phyloP scores from a whole-genome alignment of 2,329 filamentous ascomycete genomes.

The Fusarium nematophilum region DNA sequence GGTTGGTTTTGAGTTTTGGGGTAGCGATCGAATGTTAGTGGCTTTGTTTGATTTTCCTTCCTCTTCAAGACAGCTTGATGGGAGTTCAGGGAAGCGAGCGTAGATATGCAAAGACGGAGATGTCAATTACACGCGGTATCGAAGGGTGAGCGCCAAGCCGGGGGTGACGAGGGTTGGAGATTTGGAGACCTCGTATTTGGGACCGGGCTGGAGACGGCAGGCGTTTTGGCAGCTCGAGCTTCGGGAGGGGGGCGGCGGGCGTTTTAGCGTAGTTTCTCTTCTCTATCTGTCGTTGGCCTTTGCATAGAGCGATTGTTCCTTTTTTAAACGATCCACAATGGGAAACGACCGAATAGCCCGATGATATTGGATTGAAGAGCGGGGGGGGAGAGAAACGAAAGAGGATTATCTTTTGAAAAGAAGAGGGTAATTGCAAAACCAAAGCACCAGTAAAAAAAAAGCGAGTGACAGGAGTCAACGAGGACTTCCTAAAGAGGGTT shows the following conservation, averaged over 20 bases:
- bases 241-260: conserved; percentile 8
- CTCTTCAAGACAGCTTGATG: conserved; percentile 26
- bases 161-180: conserved; percentile 21
- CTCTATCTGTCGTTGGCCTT: conserved; percentile 29
- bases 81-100: conserved; percentile 47
- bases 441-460: conserved; percentile 71
- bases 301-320: conserved; percentile 36
- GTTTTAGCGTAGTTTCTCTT: conserved; percentile 30
- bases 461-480: conserved; percentile 81
- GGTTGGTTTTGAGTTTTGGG: too few species aligned
- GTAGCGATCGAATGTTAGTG: conserved; percentile 53
- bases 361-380: conserved; percentile 46
- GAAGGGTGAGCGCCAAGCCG: conserved; percentile 24
- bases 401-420: conserved; percentile 41
- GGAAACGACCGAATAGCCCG: conserved; percentile 36
- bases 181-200: conserved; percentile 25
- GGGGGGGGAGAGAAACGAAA: conserved; percentile 59
- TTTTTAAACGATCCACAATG: conserved; percentile 27
- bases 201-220: conserved; percentile 24
- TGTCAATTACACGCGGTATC: conserved; percentile 37
- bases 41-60: conserved; percentile 36
- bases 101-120: conserved; percentile 42
- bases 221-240: conserved; percentile 22
- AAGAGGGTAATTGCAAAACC: conserved; percentile 34
- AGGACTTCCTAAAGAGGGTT: conserved; percentile 72